Evolutionary conservation across 352 stramenopile species (phyloP).

Genomic region (Pythium coloratum): DNA sequence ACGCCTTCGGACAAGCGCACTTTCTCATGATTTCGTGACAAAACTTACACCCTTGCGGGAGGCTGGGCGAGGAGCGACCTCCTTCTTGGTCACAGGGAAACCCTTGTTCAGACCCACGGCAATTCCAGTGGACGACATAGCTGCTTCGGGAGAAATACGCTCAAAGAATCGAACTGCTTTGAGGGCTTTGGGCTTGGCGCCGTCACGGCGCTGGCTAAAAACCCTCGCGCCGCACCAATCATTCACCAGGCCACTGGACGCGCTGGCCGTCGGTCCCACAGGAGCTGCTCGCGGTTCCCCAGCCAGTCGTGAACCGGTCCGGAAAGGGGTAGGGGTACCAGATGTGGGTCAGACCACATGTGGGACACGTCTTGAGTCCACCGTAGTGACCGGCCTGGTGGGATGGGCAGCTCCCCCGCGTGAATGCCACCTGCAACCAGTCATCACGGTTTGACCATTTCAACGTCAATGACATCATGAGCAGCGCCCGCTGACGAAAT

Average conservation of each 20-base stretch:
- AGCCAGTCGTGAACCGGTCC: slow-evolving; percentile 6
- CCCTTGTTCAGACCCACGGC: slow-evolving; percentile 92
- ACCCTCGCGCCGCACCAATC: slow-evolving; percentile 36
- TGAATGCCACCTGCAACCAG: slow-evolving; percentile 10
- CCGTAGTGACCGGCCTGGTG: too few relatives aligned
- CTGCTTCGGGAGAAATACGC: slow-evolving; percentile 76
- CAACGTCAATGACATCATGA: slow-evolving; percentile 54
- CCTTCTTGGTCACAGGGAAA: slow-evolving; percentile 92
- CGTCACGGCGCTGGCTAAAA: slow-evolving; percentile 15
- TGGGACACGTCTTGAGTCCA: not conserved
- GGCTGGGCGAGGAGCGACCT: slow-evolving; percentile 81
- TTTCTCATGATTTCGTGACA: not conserved
- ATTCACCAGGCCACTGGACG: slow-evolving; percentile 21
- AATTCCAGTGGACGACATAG: slow-evolving; percentile 91
- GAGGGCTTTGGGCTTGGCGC: slow-evolving; percentile 14
- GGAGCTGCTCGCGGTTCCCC: slow-evolving; percentile 10
- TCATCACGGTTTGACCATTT: slow-evolving; percentile 10
- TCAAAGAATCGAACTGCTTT: slow-evolving; percentile 83
- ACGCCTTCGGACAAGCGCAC: not conserved
- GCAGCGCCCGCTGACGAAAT: not conserved
- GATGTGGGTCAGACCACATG: slow-evolving; percentile 3
- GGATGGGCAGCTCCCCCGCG: slow-evolving; percentile 5
- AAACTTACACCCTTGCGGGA: slow-evolving; percentile 90
- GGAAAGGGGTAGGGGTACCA: slow-evolving; percentile 5
- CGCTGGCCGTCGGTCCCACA: slow-evolving; percentile 13